Base-by-base conservation (phyloP, 345 rosid species). In the Brassica napus region DNA sequence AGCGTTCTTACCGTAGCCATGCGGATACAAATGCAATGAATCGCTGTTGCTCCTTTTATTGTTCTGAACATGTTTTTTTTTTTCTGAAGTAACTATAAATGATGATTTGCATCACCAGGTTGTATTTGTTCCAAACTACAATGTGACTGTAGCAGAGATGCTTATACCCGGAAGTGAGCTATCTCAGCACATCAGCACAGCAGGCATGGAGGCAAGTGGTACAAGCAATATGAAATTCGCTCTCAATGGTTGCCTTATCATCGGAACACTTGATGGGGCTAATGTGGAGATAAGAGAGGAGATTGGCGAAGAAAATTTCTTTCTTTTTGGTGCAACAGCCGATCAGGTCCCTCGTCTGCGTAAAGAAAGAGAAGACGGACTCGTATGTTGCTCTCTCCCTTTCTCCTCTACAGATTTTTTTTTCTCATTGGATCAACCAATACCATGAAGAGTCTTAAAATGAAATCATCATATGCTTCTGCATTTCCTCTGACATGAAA, bases 161-260 rank as follows among this genome's bases (percentile, higher is more conserved):
- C 97, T 94, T 61, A 92, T 94, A 78, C 98, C 98, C 10, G 98
- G 98, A 83, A 92, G 98, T 65, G 98, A 94, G 84, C 81, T 94
- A 42, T 94, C 98, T 32, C 98, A 94, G 78, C 97, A 94, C 84
- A 94, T 94, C 63, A 94, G 98, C 83, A 94, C 98, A 63, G 97
- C 97, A 71, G 98, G 98, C 76, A 94, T 94, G 98, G 98, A 94
- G 85, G 98, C 98, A 65, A 94, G 98, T 85, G 98, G 98, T 58
- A 94, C 98, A 39, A 94, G 98, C 92, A 94, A 94, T 89, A 94
- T 94, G 98, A 94, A 94, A 81, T 94, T 94, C 59, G 83, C 98
- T 31, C 90, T 94, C 30, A 94, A 94, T 39, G 98, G 98, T 66
- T 92, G 98, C 86, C 97, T 94, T 76, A 91, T 94, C 65, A 89